These are phyloP conservation scores for Orbilia quercus DNA, from an alignment of 2,329 filamentous ascomycete species.

Conservation along the genomic window DNA sequence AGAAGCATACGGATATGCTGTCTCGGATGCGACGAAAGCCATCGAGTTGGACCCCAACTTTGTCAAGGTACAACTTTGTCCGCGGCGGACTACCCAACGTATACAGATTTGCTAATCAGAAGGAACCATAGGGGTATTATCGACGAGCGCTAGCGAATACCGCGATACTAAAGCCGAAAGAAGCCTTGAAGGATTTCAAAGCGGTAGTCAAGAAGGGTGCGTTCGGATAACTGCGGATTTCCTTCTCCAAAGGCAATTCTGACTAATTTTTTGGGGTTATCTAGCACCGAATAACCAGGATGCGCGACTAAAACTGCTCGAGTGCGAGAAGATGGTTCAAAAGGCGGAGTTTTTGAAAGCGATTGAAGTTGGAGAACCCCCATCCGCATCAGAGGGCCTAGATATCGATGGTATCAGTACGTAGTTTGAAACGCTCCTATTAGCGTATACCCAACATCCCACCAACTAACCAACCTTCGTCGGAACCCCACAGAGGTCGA, in stretches of 20 bases:
- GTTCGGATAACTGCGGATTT: conserved; percentile 4
- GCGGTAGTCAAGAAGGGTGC: conserved; percentile 78
- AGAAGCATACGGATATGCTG: conserved; percentile 92
- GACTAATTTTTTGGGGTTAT: conserved; percentile 2
- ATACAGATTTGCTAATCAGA: not conserved
- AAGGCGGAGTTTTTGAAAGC: conserved; percentile 92
- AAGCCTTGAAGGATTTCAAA: conserved; percentile 91
- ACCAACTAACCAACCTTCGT: not conserved
- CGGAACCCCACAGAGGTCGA: conserved; percentile 70
- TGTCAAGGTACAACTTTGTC: conserved; percentile 75
- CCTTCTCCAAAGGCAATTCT: not conserved
- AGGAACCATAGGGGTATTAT: conserved; percentile 79
- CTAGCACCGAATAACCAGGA: conserved; percentile 84
- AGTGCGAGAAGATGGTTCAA: conserved; percentile 94
- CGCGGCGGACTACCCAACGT: not conserved
- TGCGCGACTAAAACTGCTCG: conserved; percentile 87
- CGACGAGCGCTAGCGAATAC: conserved; percentile 90
- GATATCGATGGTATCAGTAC: conserved; percentile 81
- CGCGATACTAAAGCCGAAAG: conserved; percentile 86
- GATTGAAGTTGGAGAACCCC: conserved; percentile 91
- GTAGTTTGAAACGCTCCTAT: too few relatives aligned
- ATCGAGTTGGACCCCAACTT: conserved; percentile 88
- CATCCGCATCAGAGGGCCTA: conserved; percentile 89
- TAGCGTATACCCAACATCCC: not conserved
- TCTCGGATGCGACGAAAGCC: conserved; percentile 88